Evolutionary conservation across 2,329 filamentous ascomycete genomes (phyloP), one percentile per base, ranked within the genome.

Genomic region (Penicillium sp.): DNA sequence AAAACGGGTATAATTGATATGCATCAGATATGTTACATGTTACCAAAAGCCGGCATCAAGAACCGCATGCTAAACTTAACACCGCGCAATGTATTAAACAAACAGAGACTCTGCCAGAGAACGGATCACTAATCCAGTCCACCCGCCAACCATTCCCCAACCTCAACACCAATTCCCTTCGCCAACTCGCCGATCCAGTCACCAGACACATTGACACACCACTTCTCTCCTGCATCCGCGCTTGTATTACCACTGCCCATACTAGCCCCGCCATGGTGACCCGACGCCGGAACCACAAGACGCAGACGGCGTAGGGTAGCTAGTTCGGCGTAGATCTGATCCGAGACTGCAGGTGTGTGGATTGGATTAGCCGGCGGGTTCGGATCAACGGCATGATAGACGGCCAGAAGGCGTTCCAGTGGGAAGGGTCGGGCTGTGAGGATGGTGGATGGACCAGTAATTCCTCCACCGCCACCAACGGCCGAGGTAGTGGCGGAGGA

Each of bases 301-400:
- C 77, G 70, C 27, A 80, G 54, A 17, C 75, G 71, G 23, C 75
- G 75, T 27, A 80, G 53, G 12, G 77, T 79, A 15, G 75, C 75
- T 15, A 79, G 63, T 46, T 79, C 76, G 1, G 72, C 66, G 34
- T 75, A 75, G 49, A 79, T 71, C 9, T 71, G 62, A 52, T 80
- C 77, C 7, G 75, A 69, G 2, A 73, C 65, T 0, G 70, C 69
- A 5, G 62, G 57, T 17, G 67, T 63, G n/a, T 70, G 63, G 12
- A 72, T 66, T 2, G 67, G 64, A 3, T 75, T 72, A 13, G 70
- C 68, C 1, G 73, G 69, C 6, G 76, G 76, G 33, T 75, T 75
- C 1, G 73, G 73, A 40, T 78, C 72, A 17, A 79, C 74, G 10
- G 75, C 75, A 37, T 77, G 75, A 47, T 76, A 76, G 21, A 80